Percentiles rank a stretch among this genome's conserved stretches.
phyloP scores from a whole-genome alignment of 2,329 filamentous ascomycete genomes.

The Didymella exigua region DNA sequence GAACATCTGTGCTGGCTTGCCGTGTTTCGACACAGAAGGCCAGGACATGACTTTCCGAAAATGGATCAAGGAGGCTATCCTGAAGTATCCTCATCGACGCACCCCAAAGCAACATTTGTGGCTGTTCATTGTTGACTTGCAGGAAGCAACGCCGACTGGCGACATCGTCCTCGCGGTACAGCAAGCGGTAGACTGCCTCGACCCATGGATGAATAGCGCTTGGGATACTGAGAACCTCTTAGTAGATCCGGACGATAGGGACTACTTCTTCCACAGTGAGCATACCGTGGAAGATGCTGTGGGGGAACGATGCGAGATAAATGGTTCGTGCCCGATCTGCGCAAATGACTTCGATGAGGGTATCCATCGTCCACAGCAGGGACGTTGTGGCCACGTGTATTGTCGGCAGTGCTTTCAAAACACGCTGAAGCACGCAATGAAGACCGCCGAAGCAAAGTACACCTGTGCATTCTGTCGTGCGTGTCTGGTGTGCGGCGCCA shows the following conservation, averaged over 20 bases:
- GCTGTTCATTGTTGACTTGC: conserved; percentile 2
- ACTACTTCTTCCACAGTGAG: conserved; percentile 7
- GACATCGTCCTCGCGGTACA: background rate
- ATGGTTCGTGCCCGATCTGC: conserved; percentile 3
- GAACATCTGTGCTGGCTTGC: background rate
- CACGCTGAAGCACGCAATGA: background rate
- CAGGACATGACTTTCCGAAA: background rate
- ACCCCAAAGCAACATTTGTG: conserved; percentile 8
- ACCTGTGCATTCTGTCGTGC: conserved; percentile 1
- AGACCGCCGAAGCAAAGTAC: background rate
- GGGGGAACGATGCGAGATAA: background rate
- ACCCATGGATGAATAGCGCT: background rate
- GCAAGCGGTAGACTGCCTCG: background rate
- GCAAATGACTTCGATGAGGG: background rate
- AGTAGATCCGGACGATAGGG: background rate
- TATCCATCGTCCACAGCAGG: background rate
- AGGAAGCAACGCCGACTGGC: background rate
- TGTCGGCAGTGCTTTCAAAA: background rate
- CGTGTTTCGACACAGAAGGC: background rate
- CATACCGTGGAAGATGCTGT: background rate
- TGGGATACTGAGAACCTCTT: conserved; percentile 1
- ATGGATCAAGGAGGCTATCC: conserved; percentile 11
- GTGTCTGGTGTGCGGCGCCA: background rate
- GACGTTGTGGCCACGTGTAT: conserved; percentile 2
- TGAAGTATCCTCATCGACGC: conserved; percentile 15